Conservation (phyloP, 2,329 filamentous ascomycete genomes). For the Colletotrichum orchidophilum region DNA sequence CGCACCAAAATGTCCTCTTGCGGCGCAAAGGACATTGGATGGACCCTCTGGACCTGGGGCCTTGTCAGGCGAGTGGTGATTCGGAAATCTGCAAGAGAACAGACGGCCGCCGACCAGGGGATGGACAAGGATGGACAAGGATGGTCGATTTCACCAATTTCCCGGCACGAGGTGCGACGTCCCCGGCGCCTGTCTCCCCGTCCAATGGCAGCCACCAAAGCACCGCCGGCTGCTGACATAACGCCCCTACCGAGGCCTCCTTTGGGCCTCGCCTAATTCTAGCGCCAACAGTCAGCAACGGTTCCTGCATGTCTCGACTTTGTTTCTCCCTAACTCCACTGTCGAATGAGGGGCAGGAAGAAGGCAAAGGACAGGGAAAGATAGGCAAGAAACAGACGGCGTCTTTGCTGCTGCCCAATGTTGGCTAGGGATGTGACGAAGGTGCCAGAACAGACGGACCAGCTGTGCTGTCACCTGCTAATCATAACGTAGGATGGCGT, state of each 20-base stretch:
- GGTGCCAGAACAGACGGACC: no score
- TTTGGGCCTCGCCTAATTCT: neutral
- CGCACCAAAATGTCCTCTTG: neutral
- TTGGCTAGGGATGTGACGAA: neutral
- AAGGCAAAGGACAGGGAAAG: neutral
- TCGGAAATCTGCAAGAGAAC: neutral
- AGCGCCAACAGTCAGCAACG: conserved; percentile 8
- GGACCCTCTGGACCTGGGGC: neutral
- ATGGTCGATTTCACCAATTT: neutral
- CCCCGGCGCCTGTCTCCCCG: neutral
- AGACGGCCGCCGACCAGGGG: neutral
- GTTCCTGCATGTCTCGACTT: conserved; percentile 12
- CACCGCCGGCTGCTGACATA: neutral
- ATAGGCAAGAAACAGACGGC: neutral
- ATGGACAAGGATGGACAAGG: neutral
- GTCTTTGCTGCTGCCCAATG: neutral
- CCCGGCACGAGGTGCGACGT: neutral
- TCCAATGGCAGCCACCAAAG: neutral
- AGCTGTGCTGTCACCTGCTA: neutral
- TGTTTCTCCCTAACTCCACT: neutral
- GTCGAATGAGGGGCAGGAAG: neutral
- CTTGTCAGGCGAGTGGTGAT: neutral
- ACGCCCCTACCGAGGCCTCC: neutral
- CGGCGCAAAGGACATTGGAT: neutral
- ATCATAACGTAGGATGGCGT: neutral